phyloP scores from a whole-genome alignment of 202 grass and related monocot genomes.

The Thinopyrum obtusiflorum region DNA sequence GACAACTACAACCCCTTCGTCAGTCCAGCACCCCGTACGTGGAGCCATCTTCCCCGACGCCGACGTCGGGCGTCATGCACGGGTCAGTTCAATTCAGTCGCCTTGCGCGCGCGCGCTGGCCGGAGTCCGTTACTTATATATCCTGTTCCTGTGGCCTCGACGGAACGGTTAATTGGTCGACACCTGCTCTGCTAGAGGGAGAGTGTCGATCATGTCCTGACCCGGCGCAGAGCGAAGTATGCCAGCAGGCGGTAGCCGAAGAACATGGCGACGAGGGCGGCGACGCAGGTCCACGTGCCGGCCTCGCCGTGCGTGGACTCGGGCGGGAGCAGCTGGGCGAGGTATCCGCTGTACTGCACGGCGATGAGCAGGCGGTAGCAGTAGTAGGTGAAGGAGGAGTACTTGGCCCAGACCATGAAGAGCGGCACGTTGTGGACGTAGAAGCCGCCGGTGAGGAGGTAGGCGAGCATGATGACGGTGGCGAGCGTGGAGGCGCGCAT shows the following conservation, averaged over 20 bases:
- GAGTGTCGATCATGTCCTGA: conserved; percentile 39
- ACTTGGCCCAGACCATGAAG: conserved; percentile 92
- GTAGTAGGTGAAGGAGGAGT: conserved; percentile 94
- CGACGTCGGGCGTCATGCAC: neutral
- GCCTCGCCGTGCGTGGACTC: conserved; percentile 31
- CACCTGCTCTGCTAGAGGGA: neutral
- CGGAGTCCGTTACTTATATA: neutral
- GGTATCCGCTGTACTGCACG: conserved; percentile 62
- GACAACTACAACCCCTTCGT: conserved; percentile 19
- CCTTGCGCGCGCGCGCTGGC: neutral
- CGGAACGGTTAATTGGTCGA: neutral
- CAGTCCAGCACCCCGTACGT: neutral
- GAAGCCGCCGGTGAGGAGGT: conserved; percentile 86
- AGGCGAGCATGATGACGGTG: conserved; percentile 82
- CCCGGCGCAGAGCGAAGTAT: conserved; percentile 63
- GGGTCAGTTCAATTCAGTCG: neutral
- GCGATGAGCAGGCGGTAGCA: conserved; percentile 75
- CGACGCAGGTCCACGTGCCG: conserved; percentile 19
- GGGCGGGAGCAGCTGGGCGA: neutral
- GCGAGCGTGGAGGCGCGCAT: conserved; percentile 79
- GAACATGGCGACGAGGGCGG: conserved; percentile 66
- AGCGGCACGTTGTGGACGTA: conserved; percentile 72
- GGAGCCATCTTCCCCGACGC: conserved; percentile 1
- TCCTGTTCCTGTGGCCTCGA: neutral
- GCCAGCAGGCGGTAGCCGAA: conserved; percentile 68